Evolutionary conservation across 208 protist genomes (phyloP), one percentile per base, ranked within the genome.

Genomic region (Trypanosoma melophagium): DNA sequence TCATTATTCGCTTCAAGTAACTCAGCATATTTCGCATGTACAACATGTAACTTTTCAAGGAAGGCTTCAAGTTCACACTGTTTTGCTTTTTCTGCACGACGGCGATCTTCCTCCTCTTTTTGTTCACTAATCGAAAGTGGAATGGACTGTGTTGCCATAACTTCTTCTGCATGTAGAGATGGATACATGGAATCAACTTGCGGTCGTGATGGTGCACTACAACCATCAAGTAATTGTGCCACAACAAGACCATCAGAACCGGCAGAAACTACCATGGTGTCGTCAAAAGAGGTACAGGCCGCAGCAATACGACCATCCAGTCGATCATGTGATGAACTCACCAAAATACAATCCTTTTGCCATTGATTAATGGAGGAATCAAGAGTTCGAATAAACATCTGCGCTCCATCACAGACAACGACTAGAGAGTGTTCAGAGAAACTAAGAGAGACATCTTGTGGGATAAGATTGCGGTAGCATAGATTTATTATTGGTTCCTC

Each of bases 161-260:
- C 41, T 35, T 65, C 71, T 31, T 73, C 60, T 4, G 69, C 78
- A 22, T 41, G 38, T 41, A 73, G 17, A 31, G 16, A 24, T 8
- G 44, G 14, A 12, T 17, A 25, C 9, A 7, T 25, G 5, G 38
- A 19, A 50, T 24, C 10, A 24, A 70, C 14, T 28, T 19, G 16
- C 0, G 71, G 79, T 7, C 35, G 41, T 51, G 38, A 3, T 31
- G 77, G 77, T 21, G 57, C 62, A 19, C 19, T 53, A 44, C 45
- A 76, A 7, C 81, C 84, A 0, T 71, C 62, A 12, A 76, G 76
- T 40, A 89, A 60, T 65, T 96, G 87, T 21, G 89, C 66, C 40
- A 98, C 93, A 21, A 98, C 66, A 25, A 97, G 84, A 38, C 95
- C 95, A 60, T 98, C 97, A 0, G 70, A 79, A 35, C 93, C 93